A percentile compares a stretch with the other conserved stretches of the same genome.
phyloP scores from a whole-genome alignment of 768 basidiomycete species.

The Strobilomyces dryophilus region DNA sequence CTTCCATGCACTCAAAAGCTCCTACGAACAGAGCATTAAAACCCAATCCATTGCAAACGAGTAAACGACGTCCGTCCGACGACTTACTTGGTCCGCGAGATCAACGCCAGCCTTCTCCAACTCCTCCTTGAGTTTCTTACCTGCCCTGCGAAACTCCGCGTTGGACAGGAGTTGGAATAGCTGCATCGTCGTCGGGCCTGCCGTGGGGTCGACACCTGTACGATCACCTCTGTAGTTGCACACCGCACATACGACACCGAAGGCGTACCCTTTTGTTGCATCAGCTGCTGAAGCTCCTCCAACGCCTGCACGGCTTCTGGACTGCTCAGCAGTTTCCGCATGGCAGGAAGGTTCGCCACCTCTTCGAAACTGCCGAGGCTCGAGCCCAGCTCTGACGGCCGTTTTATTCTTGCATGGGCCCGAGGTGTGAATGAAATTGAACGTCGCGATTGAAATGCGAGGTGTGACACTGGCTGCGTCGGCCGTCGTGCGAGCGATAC shows the following conservation, averaged over 20 bases:
- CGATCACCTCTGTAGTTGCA: background rate
- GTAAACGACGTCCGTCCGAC: constrained; percentile 7
- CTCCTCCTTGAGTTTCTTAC: constrained; percentile 43
- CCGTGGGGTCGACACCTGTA: constrained; percentile 46
- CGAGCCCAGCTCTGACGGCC: constrained; percentile 29
- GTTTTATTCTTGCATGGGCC: constrained; percentile 26
- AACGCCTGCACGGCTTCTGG: constrained; percentile 51
- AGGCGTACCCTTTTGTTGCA: constrained; percentile 46
- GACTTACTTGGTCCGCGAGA: constrained; percentile 47
- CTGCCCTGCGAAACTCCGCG: constrained; percentile 48
- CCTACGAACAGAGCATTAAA: constrained; percentile 31
- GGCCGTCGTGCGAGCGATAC: constrained; percentile 13
- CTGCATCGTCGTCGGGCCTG: constrained; percentile 47
- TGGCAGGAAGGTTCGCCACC: constrained; percentile 37
- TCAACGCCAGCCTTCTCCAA: constrained; percentile 61
- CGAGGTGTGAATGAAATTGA: constrained; percentile 29
- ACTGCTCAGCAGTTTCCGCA: constrained; percentile 44
- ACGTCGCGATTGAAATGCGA: constrained; percentile 17
- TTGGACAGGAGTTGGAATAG: constrained; percentile 53
- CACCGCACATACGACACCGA: background rate
- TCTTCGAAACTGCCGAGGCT: constrained; percentile 41
- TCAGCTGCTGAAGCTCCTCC: constrained; percentile 38
- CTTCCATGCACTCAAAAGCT: constrained; percentile 39
- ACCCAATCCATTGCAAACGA: background rate
- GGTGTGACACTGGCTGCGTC: constrained; percentile 9